Percentiles rank a stretch among this genome's conserved stretches.
phyloP scores from a whole-genome alignment of 495 filamentous ascomycete species.

The Penicillium desertorum region DNA sequence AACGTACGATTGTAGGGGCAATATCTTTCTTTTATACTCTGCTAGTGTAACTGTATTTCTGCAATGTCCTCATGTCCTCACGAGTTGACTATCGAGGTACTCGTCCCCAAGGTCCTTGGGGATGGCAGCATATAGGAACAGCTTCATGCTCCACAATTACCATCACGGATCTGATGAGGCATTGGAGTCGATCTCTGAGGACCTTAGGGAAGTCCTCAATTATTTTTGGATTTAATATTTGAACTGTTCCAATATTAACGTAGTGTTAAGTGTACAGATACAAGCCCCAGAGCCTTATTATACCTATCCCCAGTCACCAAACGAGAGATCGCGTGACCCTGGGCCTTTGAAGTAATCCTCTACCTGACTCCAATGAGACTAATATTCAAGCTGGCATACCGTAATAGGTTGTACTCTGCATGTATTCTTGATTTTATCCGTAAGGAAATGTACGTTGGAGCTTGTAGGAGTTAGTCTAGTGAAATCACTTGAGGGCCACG shows the following conservation, averaged over 20 bases:
- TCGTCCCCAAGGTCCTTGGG: conserved; percentile 40
- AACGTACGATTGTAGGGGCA: not conserved
- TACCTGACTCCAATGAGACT: too few relatives aligned
- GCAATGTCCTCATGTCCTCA: conserved; percentile 33
- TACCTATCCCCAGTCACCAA: too few relatives aligned
- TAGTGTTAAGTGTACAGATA: not conserved
- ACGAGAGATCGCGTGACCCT: too few relatives aligned
- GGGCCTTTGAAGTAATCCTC: too few relatives aligned
- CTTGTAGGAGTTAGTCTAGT: too few relatives aligned
- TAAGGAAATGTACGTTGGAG: too few relatives aligned
- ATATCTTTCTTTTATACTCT: conserved; percentile 8
- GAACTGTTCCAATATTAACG: not conserved
- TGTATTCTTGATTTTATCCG: too few relatives aligned
- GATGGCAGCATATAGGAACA: conserved; percentile 10
- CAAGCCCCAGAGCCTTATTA: too few relatives aligned
- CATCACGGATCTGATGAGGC: conserved; percentile 4
- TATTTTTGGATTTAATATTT: not conserved
- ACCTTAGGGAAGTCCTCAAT: conserved; percentile 24
- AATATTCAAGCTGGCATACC: too few relatives aligned
- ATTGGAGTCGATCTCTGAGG: conserved; percentile 17
- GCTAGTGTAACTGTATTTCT: conserved; percentile 6
- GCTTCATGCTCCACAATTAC: conserved; percentile 9
- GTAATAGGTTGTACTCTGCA: too few relatives aligned
- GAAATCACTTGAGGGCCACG: too few relatives aligned
- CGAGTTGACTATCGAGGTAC: conserved; percentile 34